These are phyloP conservation scores for Ganoderma lucidum DNA, from an alignment of 1,284 basidiomycete species.

Conservation along the genomic window DNA sequence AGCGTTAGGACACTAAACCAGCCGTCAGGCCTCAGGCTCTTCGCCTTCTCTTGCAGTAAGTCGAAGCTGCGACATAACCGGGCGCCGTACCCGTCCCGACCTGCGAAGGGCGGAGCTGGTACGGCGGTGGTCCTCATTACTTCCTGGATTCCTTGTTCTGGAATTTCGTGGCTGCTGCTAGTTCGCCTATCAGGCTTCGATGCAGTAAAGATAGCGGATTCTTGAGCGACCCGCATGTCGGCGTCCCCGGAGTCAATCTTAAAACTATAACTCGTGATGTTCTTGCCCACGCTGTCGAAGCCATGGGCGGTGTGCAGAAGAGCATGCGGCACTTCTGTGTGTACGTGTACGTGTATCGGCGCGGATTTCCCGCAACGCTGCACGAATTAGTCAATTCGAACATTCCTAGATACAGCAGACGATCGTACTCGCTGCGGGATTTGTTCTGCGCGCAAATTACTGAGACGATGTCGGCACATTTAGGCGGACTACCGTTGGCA, in stretches of 20 bases:
- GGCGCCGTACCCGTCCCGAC: background rate
- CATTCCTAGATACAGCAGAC: conserved; percentile 31
- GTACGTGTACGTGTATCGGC: conserved; percentile 7
- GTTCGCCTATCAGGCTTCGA: conserved; percentile 21
- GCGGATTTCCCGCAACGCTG: conserved; percentile 15
- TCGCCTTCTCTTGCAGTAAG: background rate
- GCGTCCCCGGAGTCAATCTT: conserved; percentile 23
- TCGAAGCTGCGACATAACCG: background rate
- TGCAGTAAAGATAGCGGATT: conserved; percentile 11
- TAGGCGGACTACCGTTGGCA: background rate
- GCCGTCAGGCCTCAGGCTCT: background rate
- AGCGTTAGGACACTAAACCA: background rate
- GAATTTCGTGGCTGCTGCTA: background rate
- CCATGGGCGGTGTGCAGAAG: background rate
- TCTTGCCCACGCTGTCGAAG: conserved; percentile 15
- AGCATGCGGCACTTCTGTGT: background rate
- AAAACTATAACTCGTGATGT: conserved; percentile 26
- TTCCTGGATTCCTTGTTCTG: background rate
- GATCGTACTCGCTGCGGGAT: conserved; percentile 9
- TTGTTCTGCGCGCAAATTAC: conserved; percentile 1
- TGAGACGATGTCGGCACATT: conserved; percentile 6
- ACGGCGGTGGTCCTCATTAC: background rate
- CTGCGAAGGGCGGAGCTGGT: background rate
- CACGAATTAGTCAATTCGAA: conserved; percentile 30
- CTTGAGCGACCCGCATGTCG: conserved; percentile 14